Evolutionary conservation across 306 rosid genomes (phyloP).

Genomic region (Quercus variabilis): DNA sequence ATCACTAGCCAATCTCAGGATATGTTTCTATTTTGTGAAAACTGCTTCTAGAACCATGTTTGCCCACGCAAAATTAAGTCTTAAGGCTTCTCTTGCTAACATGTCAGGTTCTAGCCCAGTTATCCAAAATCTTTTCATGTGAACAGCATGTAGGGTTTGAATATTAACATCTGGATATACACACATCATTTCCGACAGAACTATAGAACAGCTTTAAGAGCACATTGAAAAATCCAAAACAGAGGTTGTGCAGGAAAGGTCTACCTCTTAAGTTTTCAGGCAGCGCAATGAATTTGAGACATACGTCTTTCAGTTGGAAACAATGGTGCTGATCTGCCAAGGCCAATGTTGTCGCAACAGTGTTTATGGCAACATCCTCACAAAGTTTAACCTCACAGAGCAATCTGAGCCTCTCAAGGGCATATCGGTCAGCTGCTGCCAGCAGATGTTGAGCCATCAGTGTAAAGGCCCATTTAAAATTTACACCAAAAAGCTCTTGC

Average conservation of each 20-base stretch:
- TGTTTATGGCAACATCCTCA: conserved; percentile 54
- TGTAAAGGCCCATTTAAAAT: conserved; percentile 54
- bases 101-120: neutral
- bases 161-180: neutral
- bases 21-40: neutral
- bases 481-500: conserved; percentile 45
- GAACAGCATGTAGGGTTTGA: neutral
- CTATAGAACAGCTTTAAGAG: neutral
- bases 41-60: neutral
- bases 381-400: conserved; percentile 65
- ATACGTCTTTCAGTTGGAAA: conserved; percentile 52
- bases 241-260: neutral
- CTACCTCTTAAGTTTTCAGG: conserved; percentile 70
- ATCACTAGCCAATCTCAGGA: neutral
- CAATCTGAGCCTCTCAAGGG: conserved; percentile 61
- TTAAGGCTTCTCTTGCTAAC: neutral
- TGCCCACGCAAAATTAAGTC: neutral
- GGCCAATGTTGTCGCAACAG: conserved; percentile 71
- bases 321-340: conserved; percentile 80
- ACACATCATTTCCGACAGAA: neutral
- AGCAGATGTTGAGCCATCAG: conserved; percentile 67
- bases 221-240: neutral
- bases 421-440: conserved; percentile 75
- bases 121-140: neutral
- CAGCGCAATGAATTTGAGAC: conserved; percentile 53